Evolutionary conservation across 2,329 filamentous ascomycete genomes (phyloP).

Genomic region (Cladosporium cucumerinum): DNA sequence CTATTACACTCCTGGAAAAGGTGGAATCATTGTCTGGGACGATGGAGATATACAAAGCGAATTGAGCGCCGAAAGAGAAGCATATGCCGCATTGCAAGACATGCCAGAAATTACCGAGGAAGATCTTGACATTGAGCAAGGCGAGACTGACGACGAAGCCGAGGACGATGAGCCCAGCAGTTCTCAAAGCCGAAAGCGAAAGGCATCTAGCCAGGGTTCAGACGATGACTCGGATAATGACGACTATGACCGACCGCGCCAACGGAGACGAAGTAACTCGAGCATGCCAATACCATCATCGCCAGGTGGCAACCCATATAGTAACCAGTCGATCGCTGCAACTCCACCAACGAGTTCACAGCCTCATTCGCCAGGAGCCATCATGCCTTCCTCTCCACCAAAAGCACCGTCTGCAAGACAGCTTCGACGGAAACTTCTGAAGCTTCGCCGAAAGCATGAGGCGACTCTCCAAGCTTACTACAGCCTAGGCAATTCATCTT

Average conservation of each 20-base stretch:
- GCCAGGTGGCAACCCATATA: conserved; percentile 41
- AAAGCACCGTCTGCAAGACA: conserved; percentile 65
- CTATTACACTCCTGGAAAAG: conserved; percentile 71
- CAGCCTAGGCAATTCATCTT: conserved; percentile 80
- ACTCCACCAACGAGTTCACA: conserved; percentile 42
- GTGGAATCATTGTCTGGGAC: conserved; percentile 90
- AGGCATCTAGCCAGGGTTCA: conserved; percentile 68
- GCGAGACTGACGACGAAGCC: conserved; percentile 56
- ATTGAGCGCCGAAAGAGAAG: conserved; percentile 68
- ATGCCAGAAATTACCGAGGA: conserved; percentile 88
- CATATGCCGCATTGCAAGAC: conserved; percentile 78
- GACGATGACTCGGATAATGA: conserved; percentile 60
- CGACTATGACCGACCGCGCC: conserved; percentile 71
- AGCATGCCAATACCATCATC: conserved; percentile 67
- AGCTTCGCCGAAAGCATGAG: conserved; percentile 75
- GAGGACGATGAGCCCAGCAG: conserved; percentile 44
- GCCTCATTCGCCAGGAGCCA: conserved; percentile 39
- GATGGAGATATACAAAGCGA: conserved; percentile 93
- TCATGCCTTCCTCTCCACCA: conserved; percentile 53
- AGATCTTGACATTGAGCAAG: conserved; percentile 59
- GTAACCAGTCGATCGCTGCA: conserved; percentile 26
- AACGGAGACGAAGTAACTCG: conserved; percentile 83
- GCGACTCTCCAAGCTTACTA: conserved; percentile 77
- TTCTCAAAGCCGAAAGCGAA: conserved; percentile 63
- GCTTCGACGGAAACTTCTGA: conserved; percentile 69